Conservation (phyloP, 2,329 filamentous ascomycete genomes). For the Neophaeococcomyces mojaviensis region DNA sequence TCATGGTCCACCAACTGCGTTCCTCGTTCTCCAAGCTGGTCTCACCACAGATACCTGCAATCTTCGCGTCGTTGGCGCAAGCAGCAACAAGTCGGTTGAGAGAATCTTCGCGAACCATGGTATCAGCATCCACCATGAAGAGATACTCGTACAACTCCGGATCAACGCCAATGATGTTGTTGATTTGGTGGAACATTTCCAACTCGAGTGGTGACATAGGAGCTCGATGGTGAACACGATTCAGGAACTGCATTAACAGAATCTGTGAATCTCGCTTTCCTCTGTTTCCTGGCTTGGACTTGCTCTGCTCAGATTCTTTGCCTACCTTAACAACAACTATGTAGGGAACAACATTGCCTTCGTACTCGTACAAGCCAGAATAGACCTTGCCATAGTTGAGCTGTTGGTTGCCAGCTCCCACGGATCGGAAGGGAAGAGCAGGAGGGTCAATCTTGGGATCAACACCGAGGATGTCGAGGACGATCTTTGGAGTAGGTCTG, state of each 20-base stretch:
- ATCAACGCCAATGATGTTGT: constrained; percentile 97
- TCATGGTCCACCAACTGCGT: constrained; percentile 97
- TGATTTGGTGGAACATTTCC: constrained; percentile 98
- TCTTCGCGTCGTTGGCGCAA: constrained; percentile 89
- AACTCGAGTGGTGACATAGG: constrained; percentile 94
- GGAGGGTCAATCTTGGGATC: constrained; percentile 95
- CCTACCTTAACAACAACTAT: constrained; percentile 94
- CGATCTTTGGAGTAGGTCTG: constrained; percentile 92
- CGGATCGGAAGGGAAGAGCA: constrained; percentile 85
- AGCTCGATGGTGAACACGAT: constrained; percentile 87
- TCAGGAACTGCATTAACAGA: constrained; percentile 91
- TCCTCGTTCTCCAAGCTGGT: constrained; percentile 95
- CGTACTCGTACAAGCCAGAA: constrained; percentile 92
- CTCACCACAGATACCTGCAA: constrained; percentile 95
- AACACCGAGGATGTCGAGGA: constrained; percentile 92
- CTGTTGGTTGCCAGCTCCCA: constrained; percentile 81
- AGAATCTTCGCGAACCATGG: constrained; percentile 83
- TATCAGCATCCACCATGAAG: constrained; percentile 97
- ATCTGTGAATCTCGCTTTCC: constrained; percentile 98
- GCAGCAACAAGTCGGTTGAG: constrained; percentile 86
- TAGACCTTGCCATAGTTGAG: constrained; percentile 99
- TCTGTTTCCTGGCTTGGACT: constrained; percentile 91
- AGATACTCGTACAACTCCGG: constrained; percentile 96
- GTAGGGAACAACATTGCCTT: constrained; percentile 96
- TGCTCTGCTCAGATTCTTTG: constrained; percentile 87